Evolutionary conservation across 108 stramenopile species (phyloP), one percentile per base, ranked within the genome.

Genomic region (Skeletonema grethae): DNA sequence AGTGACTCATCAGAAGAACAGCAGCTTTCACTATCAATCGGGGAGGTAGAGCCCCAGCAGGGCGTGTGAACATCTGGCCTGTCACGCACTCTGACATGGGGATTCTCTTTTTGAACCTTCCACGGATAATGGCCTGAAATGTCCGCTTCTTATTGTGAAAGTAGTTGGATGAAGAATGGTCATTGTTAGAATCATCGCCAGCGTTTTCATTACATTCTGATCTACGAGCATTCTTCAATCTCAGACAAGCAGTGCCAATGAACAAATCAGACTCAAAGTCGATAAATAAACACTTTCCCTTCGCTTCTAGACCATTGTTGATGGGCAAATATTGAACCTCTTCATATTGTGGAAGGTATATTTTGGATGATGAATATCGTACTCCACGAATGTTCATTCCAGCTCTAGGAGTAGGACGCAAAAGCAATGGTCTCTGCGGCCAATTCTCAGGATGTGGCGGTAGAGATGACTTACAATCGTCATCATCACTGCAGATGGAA

Each of bases 231-330:
- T 80, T 69, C 50, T 75, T 80, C 11, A 93, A 56, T 43, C 91
- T 71, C n/a, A 93, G 56, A n/a, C 87, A 67, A 13, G 85, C 45
- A 16, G 83, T 88, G 43, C 91, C 91, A 24, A 82, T 84, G 55
- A 93, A 93, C 43, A 88, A 66, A 57, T 88, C 85, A 0, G 80
- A 78, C 57, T 90, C 80, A 83, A 93, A 93, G 60, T 93, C 91
- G 29, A 87, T 75, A 11, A 90, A 87, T 11, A 93, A 38, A 38
- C 84, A 75, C 62, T 86, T 72, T 22, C 84, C 87, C 8, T 36
- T 34, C 16, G 61, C 15, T 58, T 93, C 91, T 45, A 83, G 84
- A 48, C 91, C 91, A 71, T 93, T 90, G 62, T 93, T 93, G 28
- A 93, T 83, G 2, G 91, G 91, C 12, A 90, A 61, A 34, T 78